Conservation (phyloP, 306 rosid species). For the Hippophae rhamnoides region DNA sequence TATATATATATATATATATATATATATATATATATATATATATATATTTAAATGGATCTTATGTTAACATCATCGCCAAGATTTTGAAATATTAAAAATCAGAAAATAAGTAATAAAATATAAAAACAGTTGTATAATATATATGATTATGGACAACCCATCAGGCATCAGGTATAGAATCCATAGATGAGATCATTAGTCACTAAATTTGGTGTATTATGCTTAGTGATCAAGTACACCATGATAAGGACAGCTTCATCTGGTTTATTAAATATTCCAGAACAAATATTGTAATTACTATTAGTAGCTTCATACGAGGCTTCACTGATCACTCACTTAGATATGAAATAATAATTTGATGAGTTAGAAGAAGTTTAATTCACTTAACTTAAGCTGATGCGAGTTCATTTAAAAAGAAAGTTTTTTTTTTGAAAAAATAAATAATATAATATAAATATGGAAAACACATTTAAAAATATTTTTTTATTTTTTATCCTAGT, state of each 20-base stretch:
- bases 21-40: background rate
- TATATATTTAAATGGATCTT: slow-evolving; percentile 1
- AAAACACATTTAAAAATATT: too few relatives aligned
- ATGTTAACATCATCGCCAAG: background rate
- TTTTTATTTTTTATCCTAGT: too few relatives aligned
- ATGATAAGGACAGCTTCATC: background rate
- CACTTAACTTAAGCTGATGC: too few relatives aligned
- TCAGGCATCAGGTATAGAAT: slow-evolving; percentile 8
- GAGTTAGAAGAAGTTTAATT: too few relatives aligned
- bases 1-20: background rate
- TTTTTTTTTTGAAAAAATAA: too few relatives aligned
- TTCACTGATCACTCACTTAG: too few relatives aligned
- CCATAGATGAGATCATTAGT: background rate
- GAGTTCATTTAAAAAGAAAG: too few relatives aligned
- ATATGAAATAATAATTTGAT: too few relatives aligned
- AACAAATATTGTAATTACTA: too few relatives aligned
- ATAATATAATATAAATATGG: too few relatives aligned
- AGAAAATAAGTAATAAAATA: background rate
- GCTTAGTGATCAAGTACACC: background rate
- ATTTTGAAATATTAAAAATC: background rate
- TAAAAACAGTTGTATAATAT: background rate
- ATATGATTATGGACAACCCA: slow-evolving; percentile 3
- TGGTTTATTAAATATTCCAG: too few relatives aligned
- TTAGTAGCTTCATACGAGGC: too few relatives aligned
- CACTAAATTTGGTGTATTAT: background rate